Percentiles rank a stretch among this genome's conserved stretches.
Evolutionary conservation across 2,329 filamentous ascomycete genomes (phyloP).

Genomic region (Thielaviopsis populi): DNA sequence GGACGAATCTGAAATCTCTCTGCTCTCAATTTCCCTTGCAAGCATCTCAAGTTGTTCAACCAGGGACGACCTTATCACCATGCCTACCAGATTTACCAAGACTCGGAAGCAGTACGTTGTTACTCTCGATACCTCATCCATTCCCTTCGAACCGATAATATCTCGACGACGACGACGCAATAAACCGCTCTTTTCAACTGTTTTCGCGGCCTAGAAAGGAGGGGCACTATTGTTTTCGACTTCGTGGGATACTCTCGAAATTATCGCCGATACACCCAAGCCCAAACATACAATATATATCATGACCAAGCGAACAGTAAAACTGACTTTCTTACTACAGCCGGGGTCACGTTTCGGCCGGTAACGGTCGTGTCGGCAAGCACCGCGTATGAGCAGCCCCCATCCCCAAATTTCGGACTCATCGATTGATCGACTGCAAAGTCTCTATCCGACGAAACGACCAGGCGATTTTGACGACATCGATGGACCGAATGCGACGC

Average conservation of each 20-base stretch:
- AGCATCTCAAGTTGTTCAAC: constrained; percentile 20
- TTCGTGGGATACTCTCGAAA: constrained; percentile 12
- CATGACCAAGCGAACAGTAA: constrained; percentile 7
- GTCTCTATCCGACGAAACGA: neutral
- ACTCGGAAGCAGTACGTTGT: constrained; percentile 61
- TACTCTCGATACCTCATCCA: constrained; percentile 12
- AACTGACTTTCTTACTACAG: constrained; percentile 33
- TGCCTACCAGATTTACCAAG: constrained; percentile 62
- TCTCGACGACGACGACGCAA: constrained; percentile 15
- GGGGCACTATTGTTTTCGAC: constrained; percentile 9
- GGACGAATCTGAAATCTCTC: constrained; percentile 15
- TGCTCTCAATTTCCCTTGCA: constrained; percentile 16
- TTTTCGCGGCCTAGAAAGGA: constrained; percentile 11
- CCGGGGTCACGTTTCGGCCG: constrained; percentile 96
- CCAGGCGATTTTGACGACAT: constrained; percentile 1
- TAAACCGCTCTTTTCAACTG: constrained; percentile 12
- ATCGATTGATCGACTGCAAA: neutral
- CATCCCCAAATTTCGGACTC: neutral
- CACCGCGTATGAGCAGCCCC: constrained; percentile 41
- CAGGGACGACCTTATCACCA: constrained; percentile 31
- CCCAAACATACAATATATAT: neutral
- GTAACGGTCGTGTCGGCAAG: constrained; percentile 97
- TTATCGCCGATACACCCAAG: constrained; percentile 9
- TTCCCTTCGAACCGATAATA: constrained; percentile 14
- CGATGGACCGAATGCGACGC: neutral